Evolutionary conservation across 78 protist species (phyloP).

Genomic region (Polysphondylium violaceum): DNA sequence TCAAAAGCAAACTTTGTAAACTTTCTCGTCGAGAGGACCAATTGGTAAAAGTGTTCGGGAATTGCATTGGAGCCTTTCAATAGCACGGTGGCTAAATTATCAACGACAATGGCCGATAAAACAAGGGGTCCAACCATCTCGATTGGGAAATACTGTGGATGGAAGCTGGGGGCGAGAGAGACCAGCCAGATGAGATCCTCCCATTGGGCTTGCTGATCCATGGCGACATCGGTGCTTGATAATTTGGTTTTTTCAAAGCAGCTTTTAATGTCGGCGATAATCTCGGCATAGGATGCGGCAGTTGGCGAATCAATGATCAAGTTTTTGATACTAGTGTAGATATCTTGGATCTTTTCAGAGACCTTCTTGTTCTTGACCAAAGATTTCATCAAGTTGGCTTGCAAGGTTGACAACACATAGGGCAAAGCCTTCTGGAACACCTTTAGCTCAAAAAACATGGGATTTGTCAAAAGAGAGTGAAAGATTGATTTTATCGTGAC

Average conservation of each 20-base stretch:
- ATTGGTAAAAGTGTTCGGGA: background rate
- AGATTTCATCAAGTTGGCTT: background rate
- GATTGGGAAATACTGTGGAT: constrained; percentile 37
- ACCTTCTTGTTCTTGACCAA: background rate
- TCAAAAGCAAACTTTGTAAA: constrained; percentile 16
- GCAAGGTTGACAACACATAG: constrained; percentile 4
- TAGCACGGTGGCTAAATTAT: constrained; percentile 12
- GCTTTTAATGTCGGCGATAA: background rate
- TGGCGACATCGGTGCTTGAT: background rate
- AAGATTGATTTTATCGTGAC: background rate
- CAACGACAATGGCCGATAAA: constrained; percentile 1
- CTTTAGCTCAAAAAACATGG: constrained; percentile 23
- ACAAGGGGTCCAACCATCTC: constrained; percentile 3
- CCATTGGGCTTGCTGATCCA: background rate
- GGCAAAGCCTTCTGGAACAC: constrained; percentile 10
- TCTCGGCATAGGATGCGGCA: constrained; percentile 4
- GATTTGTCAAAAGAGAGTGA: constrained; percentile 9
- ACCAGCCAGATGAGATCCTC: constrained; percentile 15
- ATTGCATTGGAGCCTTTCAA: background rate
- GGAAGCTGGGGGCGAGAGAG: constrained; percentile 18
- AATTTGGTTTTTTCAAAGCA: constrained; percentile 12
- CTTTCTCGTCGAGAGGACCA: constrained; percentile 20
- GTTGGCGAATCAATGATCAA: background rate
- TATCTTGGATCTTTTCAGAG: background rate
- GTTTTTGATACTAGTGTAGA: background rate